Evolutionary conservation across 2,329 filamentous ascomycete species (phyloP), one percentile per base, ranked within the genome.

Genomic region (Trichoderma simmonsii): DNA sequence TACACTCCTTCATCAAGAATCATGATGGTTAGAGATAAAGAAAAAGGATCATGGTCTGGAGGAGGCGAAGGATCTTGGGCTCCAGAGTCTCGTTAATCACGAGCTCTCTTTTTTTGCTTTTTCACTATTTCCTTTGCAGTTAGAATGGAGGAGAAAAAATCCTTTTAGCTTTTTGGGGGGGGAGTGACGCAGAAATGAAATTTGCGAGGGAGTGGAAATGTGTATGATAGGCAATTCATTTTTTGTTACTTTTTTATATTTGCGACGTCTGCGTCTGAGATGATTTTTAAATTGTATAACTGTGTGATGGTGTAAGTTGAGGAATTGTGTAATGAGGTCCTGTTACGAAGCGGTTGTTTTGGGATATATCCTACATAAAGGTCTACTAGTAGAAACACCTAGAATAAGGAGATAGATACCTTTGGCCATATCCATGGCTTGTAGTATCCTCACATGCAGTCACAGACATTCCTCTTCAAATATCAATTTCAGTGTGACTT

Each of bases 171-270:
- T 54, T 43, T 62, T 54, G 64, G 51, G 66, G 51, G 66, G 57
- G 54, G 36, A 66, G 71, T 63, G 71, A 60, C 39, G 71, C 71
- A 21, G 71, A 9, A 70, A 48, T 54, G 71, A 62, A 60, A 64
- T 61, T 32, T 69, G 63, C 39, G 48, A 57, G 64, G 57, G 11
- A 26, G 60, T 56, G 48, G 48, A 48, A 34, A 72, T 43, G 34
- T 70, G 59, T 72, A 79, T 79, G 78, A 79, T 79, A 79, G 75
- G 78, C 78, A 76, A 79, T 79, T 77, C 74, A 74, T 77, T 48
- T 75, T 54, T 74, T 71, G 57, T 48, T 71, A 30, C 56, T 34
- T 36, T 26, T 39, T 28, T 28, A 63, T 21, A 34, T n/a, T 56
- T 66, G 28, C 34, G 56, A 43, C 3, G 9, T 14, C 21, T 48